Percentiles rank a stretch among this genome's conserved stretches.
Conservation (phyloP, 768 basidiomycete genomes). For the Mycena indigotica region DNA sequence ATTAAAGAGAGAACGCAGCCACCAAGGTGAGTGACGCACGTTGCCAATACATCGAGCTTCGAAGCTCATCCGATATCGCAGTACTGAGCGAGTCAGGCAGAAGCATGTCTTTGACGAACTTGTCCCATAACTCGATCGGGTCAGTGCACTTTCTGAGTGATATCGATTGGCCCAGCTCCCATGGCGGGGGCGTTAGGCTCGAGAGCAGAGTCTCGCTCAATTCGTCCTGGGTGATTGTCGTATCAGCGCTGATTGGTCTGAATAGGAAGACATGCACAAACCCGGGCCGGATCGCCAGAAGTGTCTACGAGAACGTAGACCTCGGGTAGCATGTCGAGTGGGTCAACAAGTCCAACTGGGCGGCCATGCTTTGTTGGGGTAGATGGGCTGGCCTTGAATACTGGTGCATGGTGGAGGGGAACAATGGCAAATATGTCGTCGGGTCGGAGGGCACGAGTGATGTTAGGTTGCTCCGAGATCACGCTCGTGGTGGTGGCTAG, state of each 20-base stretch:
- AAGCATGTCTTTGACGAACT: conserved; percentile 41
- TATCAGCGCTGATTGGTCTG: neutral
- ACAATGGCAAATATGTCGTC: conserved; percentile 51
- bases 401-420: conserved; percentile 48
- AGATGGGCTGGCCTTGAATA: conserved; percentile 33
- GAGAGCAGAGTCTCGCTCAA: conserved; percentile 34
- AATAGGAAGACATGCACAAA: conserved; percentile 2
- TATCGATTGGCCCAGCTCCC: conserved; percentile 38
- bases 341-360: conserved; percentile 52
- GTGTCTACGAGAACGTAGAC: conserved; percentile 38
- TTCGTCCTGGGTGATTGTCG: conserved; percentile 22
- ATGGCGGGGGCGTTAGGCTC: conserved; percentile 37
- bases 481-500: conserved; percentile 41
- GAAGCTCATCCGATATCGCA: conserved; percentile 43
- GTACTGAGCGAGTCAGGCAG: conserved; percentile 35
- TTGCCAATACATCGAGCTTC: conserved; percentile 48
- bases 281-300: conserved; percentile 13
- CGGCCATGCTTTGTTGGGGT: conserved; percentile 37
- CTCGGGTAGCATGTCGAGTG: conserved; percentile 57
- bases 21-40: conserved; percentile 31
- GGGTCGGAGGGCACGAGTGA: conserved; percentile 36
- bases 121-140: conserved; percentile 44
- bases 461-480: conserved; percentile 34
- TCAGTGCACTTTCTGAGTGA: conserved; percentile 31
- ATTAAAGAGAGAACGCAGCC: too few relatives aligned